Percentiles rank a stretch among this genome's conserved stretches.
phyloP scores from a whole-genome alignment of 345 rosid species.

The Eucalyptus leucophloia region DNA sequence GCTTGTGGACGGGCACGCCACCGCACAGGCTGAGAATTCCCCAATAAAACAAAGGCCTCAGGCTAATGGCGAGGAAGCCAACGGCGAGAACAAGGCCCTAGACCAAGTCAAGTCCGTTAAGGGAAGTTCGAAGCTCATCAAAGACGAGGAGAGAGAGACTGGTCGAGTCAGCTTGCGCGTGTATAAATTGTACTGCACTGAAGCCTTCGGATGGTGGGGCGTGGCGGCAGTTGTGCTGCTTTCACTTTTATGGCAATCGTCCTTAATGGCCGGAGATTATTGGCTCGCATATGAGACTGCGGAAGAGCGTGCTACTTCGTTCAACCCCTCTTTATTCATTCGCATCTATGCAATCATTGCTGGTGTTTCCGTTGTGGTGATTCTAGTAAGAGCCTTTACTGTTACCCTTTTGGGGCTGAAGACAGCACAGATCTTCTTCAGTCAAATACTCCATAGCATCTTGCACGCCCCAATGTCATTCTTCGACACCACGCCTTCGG shows the following conservation, averaged over 20 bases:
- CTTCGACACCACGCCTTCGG: constrained; percentile 95
- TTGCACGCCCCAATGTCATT: constrained; percentile 98
- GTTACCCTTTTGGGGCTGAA: constrained; percentile 61
- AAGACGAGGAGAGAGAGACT: constrained; percentile 83
- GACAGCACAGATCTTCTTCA: constrained; percentile 70
- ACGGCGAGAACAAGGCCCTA: constrained; percentile 31
- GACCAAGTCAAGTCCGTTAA: constrained; percentile 25
- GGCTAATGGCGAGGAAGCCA: constrained; percentile 23
- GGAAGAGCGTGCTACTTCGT: constrained; percentile 26
- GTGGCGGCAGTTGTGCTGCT: constrained; percentile 31
- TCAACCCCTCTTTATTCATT: constrained; percentile 49
- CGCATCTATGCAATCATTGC: constrained; percentile 51
- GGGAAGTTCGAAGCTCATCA: constrained; percentile 62
- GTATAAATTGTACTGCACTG: constrained; percentile 68
- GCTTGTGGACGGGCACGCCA: constrained; percentile 50
- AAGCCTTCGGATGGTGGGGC: constrained; percentile 96
- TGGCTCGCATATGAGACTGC: constrained; percentile 93
- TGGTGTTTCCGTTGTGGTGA: constrained; percentile 34
- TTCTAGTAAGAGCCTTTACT: constrained; percentile 35
- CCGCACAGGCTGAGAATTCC: neutral
- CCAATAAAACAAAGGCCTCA: constrained; percentile 21
- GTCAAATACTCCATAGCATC: constrained; percentile 67
- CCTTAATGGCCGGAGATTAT: constrained; percentile 82
- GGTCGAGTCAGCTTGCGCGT: constrained; percentile 67
- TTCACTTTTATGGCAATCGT: constrained; percentile 67